These are phyloP conservation scores for Cyberlindnera euphorbiiphila DNA, from an alignment of 805 yeast genomes.

Conservation along the genomic window DNA sequence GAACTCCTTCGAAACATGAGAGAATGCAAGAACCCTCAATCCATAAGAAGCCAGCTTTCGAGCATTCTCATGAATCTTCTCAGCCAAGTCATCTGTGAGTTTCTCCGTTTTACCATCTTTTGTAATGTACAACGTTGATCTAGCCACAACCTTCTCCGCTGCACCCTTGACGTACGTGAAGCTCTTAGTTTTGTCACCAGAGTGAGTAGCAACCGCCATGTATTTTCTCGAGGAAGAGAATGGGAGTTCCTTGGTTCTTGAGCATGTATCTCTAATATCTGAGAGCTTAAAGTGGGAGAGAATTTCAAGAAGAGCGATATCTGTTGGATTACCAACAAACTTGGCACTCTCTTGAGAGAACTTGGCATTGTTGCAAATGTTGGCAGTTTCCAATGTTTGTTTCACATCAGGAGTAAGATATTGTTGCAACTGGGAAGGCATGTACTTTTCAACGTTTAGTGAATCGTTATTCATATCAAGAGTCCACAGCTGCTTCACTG, in stretches of 20 bases:
- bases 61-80: conserved; percentile 53
- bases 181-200: conserved; percentile 53
- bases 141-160: conserved; percentile 61
- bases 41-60: conserved; percentile 74
- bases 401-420: conserved; percentile 52
- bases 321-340: conserved; percentile 90
- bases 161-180: conserved; percentile 87
- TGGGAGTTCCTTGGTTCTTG: conserved; percentile 71
- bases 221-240: conserved; percentile 81
- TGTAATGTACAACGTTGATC: conserved; percentile 57
- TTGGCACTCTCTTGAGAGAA: conserved; percentile 65
- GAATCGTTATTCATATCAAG: conserved; percentile 48
- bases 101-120: conserved; percentile 57
- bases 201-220: conserved; percentile 76
- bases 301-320: conserved; percentile 81
- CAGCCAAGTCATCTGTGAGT: conserved; percentile 47
- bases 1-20: conserved; percentile 43
- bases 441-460: conserved; percentile 43
- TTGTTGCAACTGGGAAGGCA: conserved; percentile 36
- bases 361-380: conserved; percentile 70
- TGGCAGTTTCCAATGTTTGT: conserved; percentile 59
- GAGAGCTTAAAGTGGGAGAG: conserved; percentile 65
- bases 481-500: conserved; percentile 81
- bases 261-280: conserved; percentile 60
- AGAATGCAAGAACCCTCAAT: conserved; percentile 80